These are phyloP conservation scores for Cylindrodendrum hubeiense DNA, from an alignment of 2,329 filamentous ascomycete species.

Conservation along the genomic window DNA sequence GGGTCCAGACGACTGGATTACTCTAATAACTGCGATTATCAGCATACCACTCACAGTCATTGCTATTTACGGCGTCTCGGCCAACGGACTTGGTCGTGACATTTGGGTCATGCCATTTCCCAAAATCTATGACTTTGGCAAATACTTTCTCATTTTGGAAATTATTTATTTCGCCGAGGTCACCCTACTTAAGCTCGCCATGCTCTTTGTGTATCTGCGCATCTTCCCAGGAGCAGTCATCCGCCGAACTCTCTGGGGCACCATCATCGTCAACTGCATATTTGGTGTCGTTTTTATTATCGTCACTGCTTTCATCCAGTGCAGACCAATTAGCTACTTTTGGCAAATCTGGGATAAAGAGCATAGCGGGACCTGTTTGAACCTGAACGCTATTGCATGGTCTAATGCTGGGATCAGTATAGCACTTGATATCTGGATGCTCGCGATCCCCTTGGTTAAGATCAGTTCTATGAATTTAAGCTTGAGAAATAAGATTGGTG, in stretches of 20 bases:
- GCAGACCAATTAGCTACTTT: slow-evolving; percentile 18
- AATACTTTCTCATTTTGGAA: slow-evolving; percentile 18
- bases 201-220: slow-evolving; percentile 25
- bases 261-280: neutral
- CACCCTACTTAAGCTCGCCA: slow-evolving; percentile 23
- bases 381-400: slow-evolving; percentile 16
- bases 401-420: slow-evolving; percentile 23
- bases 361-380: slow-evolving; percentile 16
- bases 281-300: slow-evolving; percentile 4
- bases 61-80: neutral
- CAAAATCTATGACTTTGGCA: neutral
- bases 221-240: slow-evolving; percentile 12
- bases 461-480: neutral
- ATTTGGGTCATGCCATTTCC: slow-evolving; percentile 10
- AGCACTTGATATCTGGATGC: neutral
- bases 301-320: slow-evolving; percentile 3
- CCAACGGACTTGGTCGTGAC: slow-evolving; percentile 22
- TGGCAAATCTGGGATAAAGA: slow-evolving; percentile 20
- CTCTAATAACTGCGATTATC: neutral
- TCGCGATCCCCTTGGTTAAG: neutral
- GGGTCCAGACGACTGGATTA: neutral
- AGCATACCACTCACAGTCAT: neutral
- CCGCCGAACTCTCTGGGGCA: slow-evolving; percentile 19
- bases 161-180: slow-evolving; percentile 14
- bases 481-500: neutral